Conservation (phyloP, 805 yeast species). For the Candida michaelii region DNA sequence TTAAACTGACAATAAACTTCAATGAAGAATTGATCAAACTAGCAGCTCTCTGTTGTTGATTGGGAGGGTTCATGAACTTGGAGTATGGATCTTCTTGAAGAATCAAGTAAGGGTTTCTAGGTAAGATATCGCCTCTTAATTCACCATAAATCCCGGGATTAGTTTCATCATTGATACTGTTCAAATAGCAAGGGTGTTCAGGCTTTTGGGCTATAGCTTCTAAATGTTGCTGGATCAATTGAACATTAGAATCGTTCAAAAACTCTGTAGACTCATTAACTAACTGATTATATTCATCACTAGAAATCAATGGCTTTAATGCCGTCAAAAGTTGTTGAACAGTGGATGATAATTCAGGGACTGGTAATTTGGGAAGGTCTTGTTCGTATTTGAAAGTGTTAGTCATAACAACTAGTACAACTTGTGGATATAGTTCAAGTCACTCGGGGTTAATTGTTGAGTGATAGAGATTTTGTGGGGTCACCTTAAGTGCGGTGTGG, state of each 20-base stretch:
- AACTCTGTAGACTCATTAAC: slow-evolving; percentile 46
- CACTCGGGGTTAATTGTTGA: not conserved
- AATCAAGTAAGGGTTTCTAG: slow-evolving; percentile 75
- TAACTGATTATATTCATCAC: slow-evolving; percentile 51
- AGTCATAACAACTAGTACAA: not conserved
- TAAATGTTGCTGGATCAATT: slow-evolving; percentile 55
- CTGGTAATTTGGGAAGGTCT: slow-evolving; percentile 56
- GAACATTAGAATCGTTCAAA: slow-evolving; percentile 39
- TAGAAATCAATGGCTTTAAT: slow-evolving; percentile 56
- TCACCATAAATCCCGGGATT: slow-evolving; percentile 65
- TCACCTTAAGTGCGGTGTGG: too few relatives aligned
- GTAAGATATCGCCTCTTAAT: slow-evolving; percentile 63
- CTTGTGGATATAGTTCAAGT: not conserved
- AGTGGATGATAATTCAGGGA: slow-evolving; percentile 56
- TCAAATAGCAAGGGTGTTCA: slow-evolving; percentile 50
- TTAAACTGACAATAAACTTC: slow-evolving; percentile 61
- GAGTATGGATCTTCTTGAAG: slow-evolving; percentile 73
- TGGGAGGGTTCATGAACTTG: slow-evolving; percentile 53
- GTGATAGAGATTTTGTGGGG: too few relatives aligned
- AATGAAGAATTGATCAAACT: slow-evolving; percentile 63
- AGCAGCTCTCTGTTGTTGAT: slow-evolving; percentile 69
- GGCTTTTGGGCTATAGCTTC: slow-evolving; percentile 42
- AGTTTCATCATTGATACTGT: slow-evolving; percentile 47
- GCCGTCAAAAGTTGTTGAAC: slow-evolving; percentile 54
- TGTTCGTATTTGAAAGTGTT: slow-evolving; percentile 43